A percentile compares a stretch with the other conserved stretches of the same genome.
These are phyloP conservation scores for Sechiopsis laciniata DNA, from an alignment of 306 rosid species.

Conservation along the genomic window DNA sequence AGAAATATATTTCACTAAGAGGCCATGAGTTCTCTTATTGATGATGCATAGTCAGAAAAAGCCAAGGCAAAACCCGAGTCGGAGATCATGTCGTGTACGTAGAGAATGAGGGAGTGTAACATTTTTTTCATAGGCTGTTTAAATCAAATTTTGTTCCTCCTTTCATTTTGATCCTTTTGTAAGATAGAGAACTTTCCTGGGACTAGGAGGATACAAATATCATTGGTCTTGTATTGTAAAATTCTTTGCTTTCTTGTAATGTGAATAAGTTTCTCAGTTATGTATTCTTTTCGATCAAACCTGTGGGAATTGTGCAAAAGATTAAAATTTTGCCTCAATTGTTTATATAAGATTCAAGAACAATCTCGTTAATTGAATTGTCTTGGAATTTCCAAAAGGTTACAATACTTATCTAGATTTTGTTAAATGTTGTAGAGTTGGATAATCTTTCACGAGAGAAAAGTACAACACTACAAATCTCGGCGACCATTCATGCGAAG, in stretches of 20 bases:
- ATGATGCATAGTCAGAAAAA: conserved; percentile 29
- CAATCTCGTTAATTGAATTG: too few species aligned
- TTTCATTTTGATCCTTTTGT: conserved; percentile 43
- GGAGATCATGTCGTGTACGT: background rate
- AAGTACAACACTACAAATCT: conserved; percentile 20
- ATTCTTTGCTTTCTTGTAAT: too few species aligned
- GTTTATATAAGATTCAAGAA: too few species aligned
- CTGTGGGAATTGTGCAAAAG: too few species aligned
- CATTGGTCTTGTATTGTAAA: conserved; percentile 19
- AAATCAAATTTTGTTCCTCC: conserved; percentile 11
- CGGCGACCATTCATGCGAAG: conserved; percentile 32
- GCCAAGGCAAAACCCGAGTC: conserved; percentile 22
- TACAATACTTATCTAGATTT: too few species aligned
- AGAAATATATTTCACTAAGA: conserved; percentile 81
- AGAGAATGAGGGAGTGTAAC: conserved; percentile 21
- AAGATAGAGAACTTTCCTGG: conserved; percentile 42
- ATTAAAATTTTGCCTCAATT: too few species aligned
- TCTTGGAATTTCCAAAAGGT: too few species aligned
- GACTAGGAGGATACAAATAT: conserved; percentile 25
- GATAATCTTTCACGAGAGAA: too few species aligned
- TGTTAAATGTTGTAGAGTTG: too few species aligned
- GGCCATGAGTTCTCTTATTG: conserved; percentile 95
- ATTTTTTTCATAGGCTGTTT: conserved; percentile 19
- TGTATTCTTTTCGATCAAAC: too few species aligned
- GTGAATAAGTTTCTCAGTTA: too few species aligned